Base-by-base conservation (phyloP, 768 basidiomycete species). In the Tubosaeta sp. region DNA sequence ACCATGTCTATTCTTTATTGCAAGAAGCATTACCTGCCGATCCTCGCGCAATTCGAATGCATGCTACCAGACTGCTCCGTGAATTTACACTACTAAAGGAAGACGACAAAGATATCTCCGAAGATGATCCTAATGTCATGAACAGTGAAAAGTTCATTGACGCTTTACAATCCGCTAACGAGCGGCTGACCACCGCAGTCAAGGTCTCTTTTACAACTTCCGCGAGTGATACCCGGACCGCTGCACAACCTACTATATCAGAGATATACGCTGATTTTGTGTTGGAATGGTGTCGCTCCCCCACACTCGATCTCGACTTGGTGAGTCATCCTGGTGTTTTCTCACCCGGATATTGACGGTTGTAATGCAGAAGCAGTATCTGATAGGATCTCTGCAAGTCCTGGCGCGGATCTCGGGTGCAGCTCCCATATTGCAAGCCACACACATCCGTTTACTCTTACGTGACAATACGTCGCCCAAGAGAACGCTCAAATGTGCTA, bases 341-440 rank as follows among this genome's bases (percentile, higher is more conserved):
- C 10, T 3, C 41, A 13, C 50, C 51, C 27, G 35, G 13, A 42
- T 57, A n/a, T 47, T 44, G 44, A 44, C 16, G 34, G 30, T 22
- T 31, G 8, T 24, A 11, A 34, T 2, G 40, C 64, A 86, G 85
- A 80, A 76, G 69, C 54, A 63, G 47, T 90, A 84, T 65, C 70
- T 87, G 34, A 64, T 76, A 51, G 64, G 65, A 36, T 77, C 74
- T 39, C 59, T 83, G 53, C 69, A 71, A 36, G 61, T 64, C 35
- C 53, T 76, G 34, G 67, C 72, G 35, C 59, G 61, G 46, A 48
- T 29, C 12, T 29, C 58, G 5, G 35, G 42, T 25, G 56, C 56
- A 44, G 56, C 55, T 3, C 57, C 73, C 5, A 54, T 55, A 24
- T 56, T 79, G 44, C 70, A 71, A 43, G 64, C 70, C 10, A 63